Evolutionary conservation across 2,329 filamentous ascomycete genomes (phyloP).

Genomic region (Ophiocordyceps camponoti-floridani): DNA sequence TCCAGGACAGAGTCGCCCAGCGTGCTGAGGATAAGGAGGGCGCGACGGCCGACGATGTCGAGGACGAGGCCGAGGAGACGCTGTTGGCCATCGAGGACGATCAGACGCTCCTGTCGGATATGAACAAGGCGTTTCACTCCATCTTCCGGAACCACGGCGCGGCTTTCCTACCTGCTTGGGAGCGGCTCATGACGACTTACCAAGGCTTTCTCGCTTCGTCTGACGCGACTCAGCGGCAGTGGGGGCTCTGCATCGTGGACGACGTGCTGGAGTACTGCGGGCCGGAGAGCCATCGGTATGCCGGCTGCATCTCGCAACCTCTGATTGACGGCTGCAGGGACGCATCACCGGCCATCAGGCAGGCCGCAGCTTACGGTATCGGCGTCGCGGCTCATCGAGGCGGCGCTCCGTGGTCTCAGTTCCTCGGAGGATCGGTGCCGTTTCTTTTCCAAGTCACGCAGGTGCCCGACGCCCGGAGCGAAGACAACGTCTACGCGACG

Average conservation of each 20-base stretch:
- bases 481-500: constrained; percentile 92
- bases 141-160: constrained; percentile 94
- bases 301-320: constrained; percentile 70
- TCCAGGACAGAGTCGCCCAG: constrained; percentile 68
- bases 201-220: constrained; percentile 62
- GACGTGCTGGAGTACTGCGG: constrained; percentile 97
- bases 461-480: constrained; percentile 63
- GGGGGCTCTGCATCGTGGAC: constrained; percentile 98
- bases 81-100: constrained; percentile 92
- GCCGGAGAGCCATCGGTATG: constrained; percentile 70
- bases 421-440: constrained; percentile 63
- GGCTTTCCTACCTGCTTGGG: constrained; percentile 74
- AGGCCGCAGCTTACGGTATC: constrained; percentile 90
- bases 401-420: constrained; percentile 72
- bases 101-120: constrained; percentile 88
- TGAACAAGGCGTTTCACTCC: constrained; percentile 99
- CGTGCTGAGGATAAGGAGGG: constrained; percentile 67
- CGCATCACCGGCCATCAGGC: constrained; percentile 73
- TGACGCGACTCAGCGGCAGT: constrained; percentile 87
- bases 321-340: constrained; percentile 77
- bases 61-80: constrained; percentile 75
- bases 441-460: constrained; percentile 73
- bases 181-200: constrained; percentile 70
- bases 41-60: constrained; percentile 64
- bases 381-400: constrained; percentile 91